Evolutionary conservation across 305 asterid genomes (phyloP).

Genomic region (Stenogyne calaminthoides): DNA sequence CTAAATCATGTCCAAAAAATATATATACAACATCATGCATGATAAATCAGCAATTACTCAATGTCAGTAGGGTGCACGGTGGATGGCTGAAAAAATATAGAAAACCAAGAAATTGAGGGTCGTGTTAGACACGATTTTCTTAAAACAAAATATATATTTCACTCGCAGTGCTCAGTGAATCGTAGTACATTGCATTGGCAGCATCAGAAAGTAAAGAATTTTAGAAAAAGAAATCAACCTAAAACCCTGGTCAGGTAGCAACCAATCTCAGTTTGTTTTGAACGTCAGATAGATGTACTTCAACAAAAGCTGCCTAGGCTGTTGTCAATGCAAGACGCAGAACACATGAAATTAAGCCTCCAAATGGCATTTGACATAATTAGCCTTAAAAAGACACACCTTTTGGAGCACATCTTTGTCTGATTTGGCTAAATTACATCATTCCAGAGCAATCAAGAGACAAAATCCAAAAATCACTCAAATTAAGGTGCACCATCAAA

Average conservation of each 20-base stretch:
- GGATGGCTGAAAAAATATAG: too few relatives aligned
- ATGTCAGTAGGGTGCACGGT: too few relatives aligned
- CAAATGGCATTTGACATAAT: slow-evolving; percentile 28
- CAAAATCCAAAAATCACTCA: too few relatives aligned
- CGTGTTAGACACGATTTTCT: too few relatives aligned
- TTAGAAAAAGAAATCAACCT: not conserved
- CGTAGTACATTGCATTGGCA: too few relatives aligned
- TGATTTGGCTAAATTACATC: slow-evolving; percentile 57
- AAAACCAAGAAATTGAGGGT: too few relatives aligned
- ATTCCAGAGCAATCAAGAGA: slow-evolving; percentile 31
- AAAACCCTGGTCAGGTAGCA: slow-evolving; percentile 40
- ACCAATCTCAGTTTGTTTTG: slow-evolving; percentile 35
- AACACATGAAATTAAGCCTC: slow-evolving; percentile 21
- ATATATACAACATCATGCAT: too few relatives aligned
- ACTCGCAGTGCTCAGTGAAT: too few relatives aligned
- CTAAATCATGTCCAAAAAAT: too few relatives aligned
- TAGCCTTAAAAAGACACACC: slow-evolving; percentile 25
- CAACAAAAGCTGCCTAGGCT: slow-evolving; percentile 42
- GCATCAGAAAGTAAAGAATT: too few relatives aligned
- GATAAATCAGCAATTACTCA: too few relatives aligned
- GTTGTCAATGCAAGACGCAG: slow-evolving; percentile 26
- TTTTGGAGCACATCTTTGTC: slow-evolving; percentile 49
- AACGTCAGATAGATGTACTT: slow-evolving; percentile 44
- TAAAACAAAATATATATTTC: too few relatives aligned
- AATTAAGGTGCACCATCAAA: not conserved